phyloP scores from a whole-genome alignment of 2,329 filamentous ascomycete species.

The Cytospora leucostoma region DNA sequence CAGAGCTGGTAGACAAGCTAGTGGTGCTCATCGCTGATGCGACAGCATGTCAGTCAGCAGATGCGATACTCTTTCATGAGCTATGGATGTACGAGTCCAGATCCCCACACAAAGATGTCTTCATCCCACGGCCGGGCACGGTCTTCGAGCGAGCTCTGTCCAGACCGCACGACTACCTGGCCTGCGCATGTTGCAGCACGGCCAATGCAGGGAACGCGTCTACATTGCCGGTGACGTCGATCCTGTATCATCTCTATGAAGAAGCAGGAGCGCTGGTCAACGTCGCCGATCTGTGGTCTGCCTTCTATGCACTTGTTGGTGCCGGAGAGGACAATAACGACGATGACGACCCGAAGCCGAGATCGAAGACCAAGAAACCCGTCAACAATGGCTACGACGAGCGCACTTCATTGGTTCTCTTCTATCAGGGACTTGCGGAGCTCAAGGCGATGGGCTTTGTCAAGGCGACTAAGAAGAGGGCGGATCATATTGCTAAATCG shows the following conservation, averaged over 20 bases:
- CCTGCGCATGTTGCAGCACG: slow-evolving; percentile 66
- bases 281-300: slow-evolving; percentile 76
- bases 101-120: slow-evolving; percentile 70
- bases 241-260: slow-evolving; percentile 77
- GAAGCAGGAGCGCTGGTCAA: slow-evolving; percentile 79
- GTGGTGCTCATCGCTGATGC: slow-evolving; percentile 48
- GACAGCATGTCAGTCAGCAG: slow-evolving; percentile 41
- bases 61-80: slow-evolving; percentile 65
- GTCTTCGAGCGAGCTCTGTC: slow-evolving; percentile 72
- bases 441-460: slow-evolving; percentile 83
- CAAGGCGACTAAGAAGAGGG: slow-evolving; percentile 86
- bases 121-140: slow-evolving; percentile 70
- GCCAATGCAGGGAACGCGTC: slow-evolving; percentile 53
- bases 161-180: slow-evolving; percentile 75
- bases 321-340: slow-evolving; percentile 42
- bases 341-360: slow-evolving; percentile 40
- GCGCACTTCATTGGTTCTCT: slow-evolving; percentile 67
- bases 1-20: slow-evolving; percentile 61
- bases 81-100: slow-evolving; percentile 74
- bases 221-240: slow-evolving; percentile 68
- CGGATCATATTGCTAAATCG: slow-evolving; percentile 88
- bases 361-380: slow-evolving; percentile 34
- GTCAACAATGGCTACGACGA: slow-evolving; percentile 49
- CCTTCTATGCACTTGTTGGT: slow-evolving; percentile 67
- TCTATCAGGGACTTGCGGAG: slow-evolving; percentile 85